Conservation (phyloP, 73 alveolate genomes). For the Tetrahymena thermophila region DNA sequence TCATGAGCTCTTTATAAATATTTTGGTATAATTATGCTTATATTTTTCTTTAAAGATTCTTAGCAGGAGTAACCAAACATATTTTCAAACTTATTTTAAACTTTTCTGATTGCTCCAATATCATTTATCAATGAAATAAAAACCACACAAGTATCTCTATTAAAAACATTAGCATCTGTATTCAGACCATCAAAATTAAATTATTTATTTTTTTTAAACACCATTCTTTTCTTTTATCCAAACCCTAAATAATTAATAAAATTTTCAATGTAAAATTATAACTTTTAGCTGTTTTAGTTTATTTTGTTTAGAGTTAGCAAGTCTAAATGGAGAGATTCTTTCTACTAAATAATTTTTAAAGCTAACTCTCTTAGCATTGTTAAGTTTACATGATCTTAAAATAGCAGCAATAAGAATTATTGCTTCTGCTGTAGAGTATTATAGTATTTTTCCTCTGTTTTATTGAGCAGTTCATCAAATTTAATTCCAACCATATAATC, state of each 20-base stretch:
- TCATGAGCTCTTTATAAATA: background rate
- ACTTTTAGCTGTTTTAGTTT: background rate
- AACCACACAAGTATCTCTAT: background rate
- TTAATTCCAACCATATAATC: background rate
- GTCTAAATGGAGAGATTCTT: background rate
- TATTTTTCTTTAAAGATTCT: background rate
- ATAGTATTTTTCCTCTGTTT: background rate
- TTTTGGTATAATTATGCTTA: background rate
- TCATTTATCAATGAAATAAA: background rate
- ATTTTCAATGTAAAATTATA: background rate
- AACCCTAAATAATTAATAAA: background rate
- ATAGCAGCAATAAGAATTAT: background rate
- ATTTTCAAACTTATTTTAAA: background rate
- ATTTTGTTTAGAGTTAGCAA: background rate
- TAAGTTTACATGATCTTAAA: background rate
- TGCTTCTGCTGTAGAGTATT: background rate
- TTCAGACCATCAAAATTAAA: background rate
- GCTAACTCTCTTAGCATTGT: background rate
- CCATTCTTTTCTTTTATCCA: background rate
- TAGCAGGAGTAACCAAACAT: background rate
- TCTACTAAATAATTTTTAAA: background rate
- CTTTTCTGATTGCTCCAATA: background rate
- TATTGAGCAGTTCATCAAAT: background rate
- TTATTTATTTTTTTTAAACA: background rate
- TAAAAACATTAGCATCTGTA: background rate